Percentiles rank a stretch among this genome's conserved stretches.
phyloP scores from a whole-genome alignment of 108 stramenopile genomes.

The Stephanodiscus triporus region DNA sequence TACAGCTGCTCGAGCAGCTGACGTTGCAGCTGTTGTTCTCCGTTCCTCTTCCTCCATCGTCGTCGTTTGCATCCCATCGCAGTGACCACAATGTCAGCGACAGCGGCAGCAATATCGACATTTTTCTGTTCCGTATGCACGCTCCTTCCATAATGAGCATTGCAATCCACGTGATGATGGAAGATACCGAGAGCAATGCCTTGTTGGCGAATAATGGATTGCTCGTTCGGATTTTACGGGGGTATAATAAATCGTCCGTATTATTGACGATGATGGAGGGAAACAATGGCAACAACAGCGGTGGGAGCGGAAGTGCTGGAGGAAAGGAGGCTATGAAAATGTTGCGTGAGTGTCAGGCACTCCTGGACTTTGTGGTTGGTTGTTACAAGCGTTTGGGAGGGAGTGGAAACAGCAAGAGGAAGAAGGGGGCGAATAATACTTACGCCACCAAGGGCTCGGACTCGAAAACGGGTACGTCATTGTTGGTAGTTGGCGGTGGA shows the following conservation, averaged over 20 bases:
- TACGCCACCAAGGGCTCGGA: too few relatives aligned
- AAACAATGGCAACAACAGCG: not conserved
- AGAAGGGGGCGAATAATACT: conserved; percentile 6
- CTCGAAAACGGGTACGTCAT: too few relatives aligned
- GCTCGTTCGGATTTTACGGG: conserved; percentile 11
- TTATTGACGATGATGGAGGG: not conserved
- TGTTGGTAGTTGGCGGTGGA: too few relatives aligned
- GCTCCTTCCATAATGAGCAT: conserved; percentile 1
- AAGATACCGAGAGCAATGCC: conserved; percentile 5
- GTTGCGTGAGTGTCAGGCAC: conserved; percentile 24
- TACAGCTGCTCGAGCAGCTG: conserved; percentile 6
- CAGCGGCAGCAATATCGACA: not conserved
- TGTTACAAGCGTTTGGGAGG: conserved; percentile 20
- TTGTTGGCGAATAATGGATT: conserved; percentile 3
- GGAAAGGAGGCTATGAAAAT: not conserved
- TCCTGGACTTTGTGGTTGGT: conserved; percentile 25
- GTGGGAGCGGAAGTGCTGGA: not conserved
- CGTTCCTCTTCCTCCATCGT: not conserved
- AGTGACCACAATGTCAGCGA: not conserved
- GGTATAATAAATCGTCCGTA: conserved; percentile 1
- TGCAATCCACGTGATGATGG: conserved; percentile 8
- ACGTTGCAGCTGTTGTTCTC: not conserved
- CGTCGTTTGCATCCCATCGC: not conserved
- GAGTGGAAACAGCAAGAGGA: conserved; percentile 4
- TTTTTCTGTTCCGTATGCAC: not conserved